Base-by-base conservation (phyloP, 2,329 filamentous ascomycete genomes). In the Colletotrichum trifolii region DNA sequence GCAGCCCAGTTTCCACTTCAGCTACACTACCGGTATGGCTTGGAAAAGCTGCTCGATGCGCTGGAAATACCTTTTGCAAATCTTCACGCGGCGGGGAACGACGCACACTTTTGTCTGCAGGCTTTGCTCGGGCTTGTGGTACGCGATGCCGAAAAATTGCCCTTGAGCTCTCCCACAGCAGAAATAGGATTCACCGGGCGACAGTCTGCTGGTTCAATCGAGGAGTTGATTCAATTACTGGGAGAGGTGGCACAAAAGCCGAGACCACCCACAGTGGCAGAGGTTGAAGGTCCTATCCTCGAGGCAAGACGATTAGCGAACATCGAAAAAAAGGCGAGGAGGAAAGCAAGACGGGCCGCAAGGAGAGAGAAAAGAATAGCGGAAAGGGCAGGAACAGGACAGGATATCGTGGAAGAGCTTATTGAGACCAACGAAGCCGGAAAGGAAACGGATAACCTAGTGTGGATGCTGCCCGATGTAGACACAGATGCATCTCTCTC, bases 31-130 rank as follows among this genome's bases (percentile, higher is more conserved):
- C 55, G 70, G 48, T 68, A 69, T 25, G 67, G 64, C 36, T 54
- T 73, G 12, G 59, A 66, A 48, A 66, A 67, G 25, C 54, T 73
- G 2, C 69, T 73, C 8, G 58, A 68, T 6, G 43, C 64, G 35
- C 52, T 71, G 12, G 38, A 64, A 11, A 57, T 72, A 46, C 68
- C 68, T 4, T 70, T 67, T 54, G 57, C 54, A 17, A 25, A 55
- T 10, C 61, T 73, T 13, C 71, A 73, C 15, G 42, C 62, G 2
- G 71, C 71, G 15, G 74, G 72, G 4, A 76, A 75, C 39, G 72
- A 75, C 48, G 72, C 71, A 9, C 67, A 71, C 55, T 75, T 74
- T 39, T 59, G 68, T 9, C 61, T 74, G 8, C 43, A 35, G 47
- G 54, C 54, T 35, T 49, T 59, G n/a, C 59, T 71, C 0, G 68